These are phyloP conservation scores for Linum lewisii DNA, from an alignment of 345 rosid species.

Conservation along the genomic window DNA sequence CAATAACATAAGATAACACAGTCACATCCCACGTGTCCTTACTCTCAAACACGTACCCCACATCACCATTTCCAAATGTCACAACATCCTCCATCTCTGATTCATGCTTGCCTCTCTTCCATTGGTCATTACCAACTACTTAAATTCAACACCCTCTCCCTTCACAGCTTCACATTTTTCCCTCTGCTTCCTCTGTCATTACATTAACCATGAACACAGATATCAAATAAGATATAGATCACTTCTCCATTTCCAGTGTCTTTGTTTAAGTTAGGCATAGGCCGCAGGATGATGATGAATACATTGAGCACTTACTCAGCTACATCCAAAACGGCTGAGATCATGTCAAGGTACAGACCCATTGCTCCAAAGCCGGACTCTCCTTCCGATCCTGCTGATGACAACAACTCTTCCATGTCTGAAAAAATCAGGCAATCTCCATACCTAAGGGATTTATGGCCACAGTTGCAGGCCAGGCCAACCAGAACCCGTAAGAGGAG, in stretches of 20 bases:
- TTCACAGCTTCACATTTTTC: background rate
- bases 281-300: conserved; percentile 62
- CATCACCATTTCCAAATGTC: conserved; percentile 47
- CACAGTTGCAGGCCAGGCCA: conserved; percentile 78
- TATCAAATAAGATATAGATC: too few relatives aligned
- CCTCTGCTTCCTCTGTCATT: too few relatives aligned
- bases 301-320: conserved; percentile 20
- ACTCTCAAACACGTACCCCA: conserved; percentile 66
- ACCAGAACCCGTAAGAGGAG: conserved; percentile 87
- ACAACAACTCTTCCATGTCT: conserved; percentile 40
- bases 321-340: conserved; percentile 77
- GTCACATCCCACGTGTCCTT: conserved; percentile 52
- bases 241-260: too few relatives aligned
- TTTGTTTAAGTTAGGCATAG: too few relatives aligned
- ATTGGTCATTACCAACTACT: too few relatives aligned
- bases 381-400: conserved; percentile 18
- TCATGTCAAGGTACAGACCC: conserved; percentile 85
- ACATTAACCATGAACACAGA: too few relatives aligned
- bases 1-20: conserved; percentile 17
- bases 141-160: too few relatives aligned
- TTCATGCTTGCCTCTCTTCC: too few relatives aligned
- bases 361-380: conserved; percentile 83
- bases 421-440: conserved; percentile 66
- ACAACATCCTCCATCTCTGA: conserved; percentile 21
- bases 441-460: conserved; percentile 70